Base-by-base conservation (phyloP, 2,329 filamentous ascomycete species). In the Grosmannia penicillata region DNA sequence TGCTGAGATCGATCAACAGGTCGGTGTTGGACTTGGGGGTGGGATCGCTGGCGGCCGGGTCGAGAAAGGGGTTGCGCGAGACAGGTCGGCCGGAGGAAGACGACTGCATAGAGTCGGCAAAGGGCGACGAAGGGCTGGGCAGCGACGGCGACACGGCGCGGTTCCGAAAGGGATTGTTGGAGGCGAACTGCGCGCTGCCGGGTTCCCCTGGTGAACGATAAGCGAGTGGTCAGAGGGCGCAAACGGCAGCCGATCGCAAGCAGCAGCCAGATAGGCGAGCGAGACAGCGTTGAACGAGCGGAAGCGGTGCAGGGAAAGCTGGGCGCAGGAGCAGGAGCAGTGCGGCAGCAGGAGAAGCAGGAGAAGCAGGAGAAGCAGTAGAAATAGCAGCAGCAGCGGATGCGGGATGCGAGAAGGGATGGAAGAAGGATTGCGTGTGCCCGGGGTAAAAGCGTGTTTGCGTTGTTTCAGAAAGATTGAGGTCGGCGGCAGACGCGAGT, bases 121-220 rank as follows among this genome's bases (percentile, higher is more conserved):
- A 75, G 44, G 70, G 75, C 46, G 70, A 78, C 45, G 58, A 58
- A n/a, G 51, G 52, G 37, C 46, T 51, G 61, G 62, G 56, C 60
- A 57, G 49, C 38, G 60, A 55, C 36, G 72, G 78, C 46, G 79
- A 82, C 27, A 66, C 64, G 46, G 77, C 74, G 52, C 78, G 75
- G 58, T 83, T 83, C 63, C 81, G 78, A 52, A 75, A 87, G 45
- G 82, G 82, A 55, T 87, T 87, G 68, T 86, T 86, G 56, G 81
- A 86, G 57, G 78, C 77, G 52, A 86, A 71, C 58, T 76, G 79
- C 56, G 80, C 62, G 39, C 70, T 63, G 53, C 79, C 37, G 25
- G 37, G 21, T 4, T 37, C 37, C 25, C 14, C 41, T 43, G n/a
- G 21, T 33, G 5, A 33, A 24, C 28, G 5, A n/a, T 10, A 27